A percentile compares a stretch with the other conserved stretches of the same genome.
Evolutionary conservation across 1,284 basidiomycete species (phyloP).

Genomic region (Melampsora occidentalis): DNA sequence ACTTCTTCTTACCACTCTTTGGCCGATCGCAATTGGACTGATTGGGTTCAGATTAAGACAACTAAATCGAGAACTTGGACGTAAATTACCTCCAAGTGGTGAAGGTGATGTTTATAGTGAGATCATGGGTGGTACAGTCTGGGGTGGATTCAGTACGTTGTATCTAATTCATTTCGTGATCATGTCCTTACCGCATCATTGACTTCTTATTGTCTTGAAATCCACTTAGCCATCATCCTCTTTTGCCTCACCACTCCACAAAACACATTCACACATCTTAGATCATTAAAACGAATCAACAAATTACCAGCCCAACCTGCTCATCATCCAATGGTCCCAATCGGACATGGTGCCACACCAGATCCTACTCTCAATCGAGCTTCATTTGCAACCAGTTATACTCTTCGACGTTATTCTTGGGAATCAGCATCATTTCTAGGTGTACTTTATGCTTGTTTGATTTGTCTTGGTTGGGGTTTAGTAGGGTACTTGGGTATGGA

Average conservation of each 20-base stretch:
- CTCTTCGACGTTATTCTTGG: constrained; percentile 48
- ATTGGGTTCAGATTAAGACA: constrained; percentile 49
- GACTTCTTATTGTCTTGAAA: neutral
- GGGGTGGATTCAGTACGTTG: constrained; percentile 36
- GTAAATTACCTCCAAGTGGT: constrained; percentile 44
- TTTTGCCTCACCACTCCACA: constrained; percentile 46
- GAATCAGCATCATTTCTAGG: constrained; percentile 49
- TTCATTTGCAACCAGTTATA: constrained; percentile 46
- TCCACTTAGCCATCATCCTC: constrained; percentile 43
- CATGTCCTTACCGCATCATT: neutral
- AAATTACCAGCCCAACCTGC: constrained; percentile 15
- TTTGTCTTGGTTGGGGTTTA: constrained; percentile 50
- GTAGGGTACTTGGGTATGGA: constrained; percentile 49
- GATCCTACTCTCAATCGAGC: neutral
- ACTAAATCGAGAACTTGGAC: constrained; percentile 47
- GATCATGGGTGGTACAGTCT: constrained; percentile 41
- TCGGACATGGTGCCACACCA: constrained; percentile 1
- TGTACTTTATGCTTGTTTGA: constrained; percentile 44
- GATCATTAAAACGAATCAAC: constrained; percentile 43
- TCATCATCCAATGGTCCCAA: constrained; percentile 26
- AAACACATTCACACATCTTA: constrained; percentile 46
- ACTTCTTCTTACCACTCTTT: constrained; percentile 46
- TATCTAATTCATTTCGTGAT: constrained; percentile 1
- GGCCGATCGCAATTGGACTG: constrained; percentile 50
- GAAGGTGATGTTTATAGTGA: constrained; percentile 45